phyloP scores from a whole-genome alignment of 2,329 filamentous ascomycete species.

The Hypomyces rosellus region DNA sequence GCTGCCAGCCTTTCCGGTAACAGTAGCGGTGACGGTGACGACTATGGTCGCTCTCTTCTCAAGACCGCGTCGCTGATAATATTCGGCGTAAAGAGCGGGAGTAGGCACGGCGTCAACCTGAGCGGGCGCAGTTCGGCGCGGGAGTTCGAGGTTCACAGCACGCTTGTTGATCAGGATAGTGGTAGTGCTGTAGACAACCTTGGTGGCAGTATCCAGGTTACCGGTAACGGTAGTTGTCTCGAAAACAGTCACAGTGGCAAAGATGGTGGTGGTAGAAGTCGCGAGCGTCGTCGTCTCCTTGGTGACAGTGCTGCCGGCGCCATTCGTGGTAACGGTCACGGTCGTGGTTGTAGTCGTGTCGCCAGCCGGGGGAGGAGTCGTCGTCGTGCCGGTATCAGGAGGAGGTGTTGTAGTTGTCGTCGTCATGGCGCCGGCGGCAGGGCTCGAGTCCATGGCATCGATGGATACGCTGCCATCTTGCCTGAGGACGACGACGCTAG shows the following conservation, averaged over 20 bases:
- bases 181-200: conserved; percentile 28
- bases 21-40: conserved; percentile 29
- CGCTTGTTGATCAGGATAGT: conserved; percentile 29
- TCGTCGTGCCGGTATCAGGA: not conserved
- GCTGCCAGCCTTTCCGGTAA: conserved; percentile 13
- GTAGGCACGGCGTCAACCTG: conserved; percentile 15
- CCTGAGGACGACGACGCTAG: conserved; percentile 10
- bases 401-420: conserved; percentile 2
- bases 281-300: conserved; percentile 17
- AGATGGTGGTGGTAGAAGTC: conserved; percentile 21
- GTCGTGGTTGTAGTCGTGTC: conserved; percentile 27
- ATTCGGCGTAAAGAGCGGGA: conserved; percentile 9
- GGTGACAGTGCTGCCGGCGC: conserved; percentile 22
- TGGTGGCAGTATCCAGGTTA: conserved; percentile 30
- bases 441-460: not conserved
- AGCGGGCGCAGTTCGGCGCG: conserved; percentile 20
- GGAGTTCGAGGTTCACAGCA: conserved; percentile 17
- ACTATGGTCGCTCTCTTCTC: conserved; percentile 28
- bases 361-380: not conserved
- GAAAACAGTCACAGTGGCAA: conserved; percentile 30
- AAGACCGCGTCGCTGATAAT: conserved; percentile 15
- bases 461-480: conserved; percentile 2
- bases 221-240: conserved; percentile 32
- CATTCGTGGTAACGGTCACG: conserved; percentile 22
- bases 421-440: not conserved